These are phyloP conservation scores for Lepiota brunneoincarnata DNA, from an alignment of 768 basidiomycete genomes.

Conservation along the genomic window DNA sequence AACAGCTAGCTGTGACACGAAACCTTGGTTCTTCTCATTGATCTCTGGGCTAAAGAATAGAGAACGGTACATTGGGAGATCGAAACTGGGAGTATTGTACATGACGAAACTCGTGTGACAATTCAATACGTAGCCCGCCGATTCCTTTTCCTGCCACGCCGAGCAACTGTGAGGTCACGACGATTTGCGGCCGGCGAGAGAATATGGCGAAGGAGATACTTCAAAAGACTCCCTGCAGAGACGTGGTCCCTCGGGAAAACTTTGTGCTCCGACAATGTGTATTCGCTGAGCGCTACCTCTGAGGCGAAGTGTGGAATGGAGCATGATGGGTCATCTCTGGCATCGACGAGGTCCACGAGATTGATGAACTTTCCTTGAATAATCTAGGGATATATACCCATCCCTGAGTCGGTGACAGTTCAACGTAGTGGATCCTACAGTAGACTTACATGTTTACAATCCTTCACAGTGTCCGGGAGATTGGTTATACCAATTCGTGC, in stretches of 20 bases:
- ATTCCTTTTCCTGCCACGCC: too few relatives aligned
- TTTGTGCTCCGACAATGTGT: constrained; percentile 21
- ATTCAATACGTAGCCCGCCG: too few relatives aligned
- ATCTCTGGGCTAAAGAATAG: too few relatives aligned
- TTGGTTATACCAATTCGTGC: background rate
- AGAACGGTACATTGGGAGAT: too few relatives aligned
- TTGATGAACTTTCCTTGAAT: constrained; percentile 34
- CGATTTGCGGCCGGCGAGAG: too few relatives aligned
- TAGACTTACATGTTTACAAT: constrained; percentile 5
- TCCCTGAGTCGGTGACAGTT: background rate
- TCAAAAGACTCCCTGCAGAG: constrained; percentile 25
- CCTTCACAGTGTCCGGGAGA: background rate
- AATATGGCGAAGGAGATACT: constrained; percentile 24
- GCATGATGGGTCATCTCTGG: background rate
- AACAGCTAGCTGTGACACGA: too few relatives aligned
- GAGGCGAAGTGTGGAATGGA: constrained; percentile 18
- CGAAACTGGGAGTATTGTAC: too few relatives aligned
- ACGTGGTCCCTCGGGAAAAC: constrained; percentile 24
- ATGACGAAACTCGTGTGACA: too few relatives aligned
- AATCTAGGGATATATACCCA: constrained; percentile 15
- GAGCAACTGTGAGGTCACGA: too few relatives aligned
- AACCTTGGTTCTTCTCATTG: too few relatives aligned
- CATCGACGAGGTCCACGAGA: constrained; percentile 24
- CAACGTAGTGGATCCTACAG: background rate
- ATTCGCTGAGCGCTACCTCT: constrained; percentile 23